These are phyloP conservation scores for Batkoa obscura DNA, from an alignment of 371 early-diverging fungal species.

Conservation along the genomic window DNA sequence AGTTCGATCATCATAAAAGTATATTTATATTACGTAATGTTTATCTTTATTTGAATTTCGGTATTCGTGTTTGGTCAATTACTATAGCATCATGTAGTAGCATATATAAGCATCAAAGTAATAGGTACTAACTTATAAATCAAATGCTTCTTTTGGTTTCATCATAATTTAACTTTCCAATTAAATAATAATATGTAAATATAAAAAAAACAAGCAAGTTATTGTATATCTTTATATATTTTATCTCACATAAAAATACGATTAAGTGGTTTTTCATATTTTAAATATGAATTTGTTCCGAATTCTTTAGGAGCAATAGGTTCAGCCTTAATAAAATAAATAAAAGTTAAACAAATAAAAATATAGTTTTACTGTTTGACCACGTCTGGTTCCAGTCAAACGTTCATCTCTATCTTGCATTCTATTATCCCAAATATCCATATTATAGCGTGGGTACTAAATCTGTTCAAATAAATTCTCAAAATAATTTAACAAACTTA, in stretches of 20 bases:
- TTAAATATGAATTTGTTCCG: neutral
- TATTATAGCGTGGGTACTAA: constrained; percentile 17
- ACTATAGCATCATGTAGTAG: too few species aligned
- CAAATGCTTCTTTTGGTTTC: too few species aligned
- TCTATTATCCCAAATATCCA: constrained; percentile 19
- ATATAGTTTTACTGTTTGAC: constrained; percentile 14
- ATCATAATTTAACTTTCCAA: too few species aligned
- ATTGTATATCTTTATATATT: too few species aligned
- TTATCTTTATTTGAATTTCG: too few species aligned
- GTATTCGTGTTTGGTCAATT: too few species aligned
- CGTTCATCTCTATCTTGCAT: constrained; percentile 22
- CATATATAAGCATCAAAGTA: too few species aligned
- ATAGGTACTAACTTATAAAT: too few species aligned
- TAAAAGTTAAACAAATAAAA: neutral
- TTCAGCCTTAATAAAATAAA: neutral
- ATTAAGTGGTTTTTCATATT: neutral
- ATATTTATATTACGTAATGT: too few species aligned
- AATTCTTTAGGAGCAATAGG: constrained; percentile 4
- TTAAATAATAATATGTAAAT: too few species aligned
- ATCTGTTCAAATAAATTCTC: neutral
- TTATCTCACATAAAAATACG: neutral
- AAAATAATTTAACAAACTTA: constrained; percentile 6
- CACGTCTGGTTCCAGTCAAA: constrained; percentile 18
- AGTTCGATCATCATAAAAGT: too few species aligned
- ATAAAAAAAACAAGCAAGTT: too few species aligned